Evolutionary conservation across 306 rosid genomes (phyloP), one percentile per base, ranked within the genome.

Genomic region (Chamaecrista fasciculata): DNA sequence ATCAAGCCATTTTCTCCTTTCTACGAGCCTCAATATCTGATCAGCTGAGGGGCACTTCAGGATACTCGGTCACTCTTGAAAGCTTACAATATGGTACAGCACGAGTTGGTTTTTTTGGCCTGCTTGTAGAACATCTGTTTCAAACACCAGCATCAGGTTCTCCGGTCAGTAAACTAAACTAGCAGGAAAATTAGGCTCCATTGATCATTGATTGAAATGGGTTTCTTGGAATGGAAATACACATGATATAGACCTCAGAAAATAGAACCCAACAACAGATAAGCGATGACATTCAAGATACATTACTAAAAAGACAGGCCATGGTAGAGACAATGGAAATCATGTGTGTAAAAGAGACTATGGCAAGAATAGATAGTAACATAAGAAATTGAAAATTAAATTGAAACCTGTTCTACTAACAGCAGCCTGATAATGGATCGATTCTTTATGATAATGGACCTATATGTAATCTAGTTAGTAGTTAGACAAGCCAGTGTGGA

Each of bases 51-150:
- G 74, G 72, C 74, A 29, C 68, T 58, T 25, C 71, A 2, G 29
- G 76, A 63, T 55, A 64, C 62, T 56, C 62, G 73, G 26, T 10
- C n/a, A n/a, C n/a, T n/a, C 67, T 50, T 75, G 25, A 66, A 70
- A 77, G 80, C 80, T 91, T 82, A 95, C 79, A 95, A 76, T 76
- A 95, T 78, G 51, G 88, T 78, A 86, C 99, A 95, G 64, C 99
- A 95, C 71, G 81, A 86, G 60, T 91, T 95, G 74, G 99, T 82
- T 86, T 95, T 83, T 23, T 95, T 95, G 0, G 99, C 97, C 77
- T 91, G 97, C 76, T 91, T 95, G 91, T 95, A 95, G 88, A 95
- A 95, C 99, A 95, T 91, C 97, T 95, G 97, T 85, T 84, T 46
- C 86, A 83, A 75, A 61, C 73, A 48, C 61, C 66, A 16, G 16